A percentile compares a stretch with the other conserved stretches of the same genome.
These are phyloP conservation scores for Pythium brassicae DNA, from an alignment of 352 stramenopile species.

Conservation along the genomic window DNA sequence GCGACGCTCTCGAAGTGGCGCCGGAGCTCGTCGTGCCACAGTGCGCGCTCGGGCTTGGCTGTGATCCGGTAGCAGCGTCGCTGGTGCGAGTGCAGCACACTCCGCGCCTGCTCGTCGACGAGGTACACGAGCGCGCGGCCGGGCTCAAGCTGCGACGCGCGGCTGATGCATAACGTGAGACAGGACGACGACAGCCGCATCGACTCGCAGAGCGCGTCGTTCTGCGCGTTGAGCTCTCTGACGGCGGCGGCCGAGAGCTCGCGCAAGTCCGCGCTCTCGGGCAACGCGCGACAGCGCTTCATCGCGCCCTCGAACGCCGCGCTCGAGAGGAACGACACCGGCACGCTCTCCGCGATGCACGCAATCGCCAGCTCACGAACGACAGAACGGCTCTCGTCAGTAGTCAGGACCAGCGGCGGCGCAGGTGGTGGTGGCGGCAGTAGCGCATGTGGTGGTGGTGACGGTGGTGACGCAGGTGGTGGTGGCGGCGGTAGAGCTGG, in stretches of 20 bases:
- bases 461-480: not conserved
- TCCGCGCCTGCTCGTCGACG: conserved; percentile 5
- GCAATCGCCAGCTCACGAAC: conserved; percentile 4
- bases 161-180: conserved; percentile 10
- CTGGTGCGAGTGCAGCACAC: conserved; percentile 8
- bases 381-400: not conserved
- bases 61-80: not conserved
- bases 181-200: conserved; percentile 2
- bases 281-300: not conserved
- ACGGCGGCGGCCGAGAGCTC: not conserved
- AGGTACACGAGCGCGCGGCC: conserved; percentile 10
- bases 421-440: not conserved
- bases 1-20: conserved; percentile 4
- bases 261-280: not conserved
- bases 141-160: not conserved
- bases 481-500: not conserved
- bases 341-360: conserved; percentile 13
- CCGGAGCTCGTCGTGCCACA: conserved; percentile 9
- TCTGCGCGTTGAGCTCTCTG: not conserved
- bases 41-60: not conserved
- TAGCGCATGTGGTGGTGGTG: not conserved
- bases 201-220: not conserved
- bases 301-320: not conserved
- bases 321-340: conserved; percentile 11
- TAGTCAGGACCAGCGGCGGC: too few species aligned